Evolutionary conservation across 2,329 filamentous ascomycete genomes (phyloP).

Genomic region (Fusarium scirpi): DNA sequence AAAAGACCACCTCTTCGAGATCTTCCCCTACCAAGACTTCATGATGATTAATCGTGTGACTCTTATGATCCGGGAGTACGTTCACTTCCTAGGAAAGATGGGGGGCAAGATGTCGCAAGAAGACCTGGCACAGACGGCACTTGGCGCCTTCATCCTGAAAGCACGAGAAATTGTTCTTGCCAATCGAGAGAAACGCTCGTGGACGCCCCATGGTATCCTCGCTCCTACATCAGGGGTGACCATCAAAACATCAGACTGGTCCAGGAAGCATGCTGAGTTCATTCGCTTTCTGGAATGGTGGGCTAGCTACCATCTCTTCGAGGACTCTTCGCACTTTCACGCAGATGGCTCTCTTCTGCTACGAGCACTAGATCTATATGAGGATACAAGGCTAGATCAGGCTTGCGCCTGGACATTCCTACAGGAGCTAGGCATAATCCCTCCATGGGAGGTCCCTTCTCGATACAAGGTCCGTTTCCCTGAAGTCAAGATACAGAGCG

Average conservation of each 20-base stretch:
- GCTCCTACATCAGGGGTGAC: slow-evolving; percentile 45
- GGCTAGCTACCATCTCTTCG: slow-evolving; percentile 68
- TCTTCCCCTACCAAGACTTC: slow-evolving; percentile 56
- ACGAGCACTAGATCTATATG: slow-evolving; percentile 71
- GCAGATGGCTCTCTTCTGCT: slow-evolving; percentile 74
- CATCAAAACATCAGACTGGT: slow-evolving; percentile 46
- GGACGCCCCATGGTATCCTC: slow-evolving; percentile 63
- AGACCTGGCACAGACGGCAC: slow-evolving; percentile 35
- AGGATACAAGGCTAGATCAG: slow-evolving; percentile 55
- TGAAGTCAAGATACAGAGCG: slow-evolving; percentile 57
- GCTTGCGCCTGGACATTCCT: slow-evolving; percentile 73
- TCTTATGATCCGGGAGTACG: slow-evolving; percentile 51
- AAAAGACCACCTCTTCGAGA: slow-evolving; percentile 69
- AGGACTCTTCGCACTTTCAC: slow-evolving; percentile 64
- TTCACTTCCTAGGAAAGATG: slow-evolving; percentile 37
- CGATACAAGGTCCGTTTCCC: slow-evolving; percentile 71
- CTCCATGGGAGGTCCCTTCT: slow-evolving; percentile 76
- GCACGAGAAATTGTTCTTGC: slow-evolving; percentile 63
- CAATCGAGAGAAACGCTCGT: slow-evolving; percentile 62
- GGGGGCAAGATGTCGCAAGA: slow-evolving; percentile 25
- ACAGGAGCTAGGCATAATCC: slow-evolving; percentile 79
- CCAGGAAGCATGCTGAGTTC: slow-evolving; percentile 58
- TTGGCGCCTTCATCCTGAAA: slow-evolving; percentile 62
- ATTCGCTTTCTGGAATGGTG: slow-evolving; percentile 78
- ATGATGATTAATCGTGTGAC: slow-evolving; percentile 50